phyloP scores from a whole-genome alignment of 768 basidiomycete genomes.

The Tulasnella sp. region DNA sequence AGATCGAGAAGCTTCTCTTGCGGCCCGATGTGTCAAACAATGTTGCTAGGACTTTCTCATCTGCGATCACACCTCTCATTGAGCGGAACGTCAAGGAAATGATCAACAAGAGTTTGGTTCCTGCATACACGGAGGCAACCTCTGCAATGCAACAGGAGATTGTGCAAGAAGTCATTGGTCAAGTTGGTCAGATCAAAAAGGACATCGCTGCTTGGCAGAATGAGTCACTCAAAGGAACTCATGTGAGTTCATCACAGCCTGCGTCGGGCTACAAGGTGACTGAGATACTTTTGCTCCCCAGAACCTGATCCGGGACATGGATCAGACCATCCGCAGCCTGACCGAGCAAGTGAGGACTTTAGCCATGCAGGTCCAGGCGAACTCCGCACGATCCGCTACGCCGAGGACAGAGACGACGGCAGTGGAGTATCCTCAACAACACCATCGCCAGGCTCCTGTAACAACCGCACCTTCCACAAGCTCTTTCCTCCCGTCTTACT shows the following conservation, averaged over 20 bases:
- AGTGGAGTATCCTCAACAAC: constrained; percentile 25
- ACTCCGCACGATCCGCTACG: constrained; percentile 22
- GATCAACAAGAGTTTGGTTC: constrained; percentile 60
- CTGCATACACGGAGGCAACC: constrained; percentile 65
- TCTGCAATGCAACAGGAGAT: constrained; percentile 69
- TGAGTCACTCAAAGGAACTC: constrained; percentile 64
- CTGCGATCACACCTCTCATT: constrained; percentile 61
- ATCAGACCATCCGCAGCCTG: constrained; percentile 60
- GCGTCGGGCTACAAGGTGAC: not conserved
- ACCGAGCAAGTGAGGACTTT: constrained; percentile 77
- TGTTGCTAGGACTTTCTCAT: constrained; percentile 61
- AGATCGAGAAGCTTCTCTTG: constrained; percentile 67
- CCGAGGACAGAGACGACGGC: constrained; percentile 16
- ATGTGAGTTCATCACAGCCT: constrained; percentile 37
- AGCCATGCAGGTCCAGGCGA: constrained; percentile 36
- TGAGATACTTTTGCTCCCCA: constrained; percentile 24
- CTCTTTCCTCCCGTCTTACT: constrained; percentile 1
- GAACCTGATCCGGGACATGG: constrained; percentile 69
- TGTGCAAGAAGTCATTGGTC: constrained; percentile 57
- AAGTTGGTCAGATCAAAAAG: constrained; percentile 65
- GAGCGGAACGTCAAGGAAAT: constrained; percentile 75
- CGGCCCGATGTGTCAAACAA: constrained; percentile 68
- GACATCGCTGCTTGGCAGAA: constrained; percentile 75
- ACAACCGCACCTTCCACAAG: constrained; percentile 1
- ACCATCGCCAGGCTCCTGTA: not conserved